phyloP scores from a whole-genome alignment of 441 rosid genomes.

The Theobroma grandiflorum region DNA sequence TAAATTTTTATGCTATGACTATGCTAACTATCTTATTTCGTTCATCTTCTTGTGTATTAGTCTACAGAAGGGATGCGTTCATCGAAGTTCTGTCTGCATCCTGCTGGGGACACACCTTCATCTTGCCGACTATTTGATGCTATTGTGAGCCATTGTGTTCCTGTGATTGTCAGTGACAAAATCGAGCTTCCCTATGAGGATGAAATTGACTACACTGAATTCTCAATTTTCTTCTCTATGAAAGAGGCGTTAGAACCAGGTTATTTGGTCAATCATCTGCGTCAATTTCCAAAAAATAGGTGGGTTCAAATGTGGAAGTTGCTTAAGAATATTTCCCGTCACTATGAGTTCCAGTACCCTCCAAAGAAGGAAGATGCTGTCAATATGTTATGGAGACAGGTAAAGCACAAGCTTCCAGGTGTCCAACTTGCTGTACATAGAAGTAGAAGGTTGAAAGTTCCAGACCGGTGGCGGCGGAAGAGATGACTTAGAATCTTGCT shows the following conservation, averaged over 20 bases:
- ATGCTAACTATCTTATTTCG: slow-evolving; percentile 12
- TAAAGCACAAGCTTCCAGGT: slow-evolving; percentile 74
- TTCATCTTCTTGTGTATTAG: slow-evolving; percentile 45
- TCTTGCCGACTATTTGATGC: slow-evolving; percentile 97
- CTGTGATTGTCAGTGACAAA: slow-evolving; percentile 83
- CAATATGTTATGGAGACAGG: slow-evolving; percentile 92
- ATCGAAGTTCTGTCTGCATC: slow-evolving; percentile 91
- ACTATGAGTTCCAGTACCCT: slow-evolving; percentile 86
- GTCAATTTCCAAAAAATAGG: slow-evolving; percentile 68
- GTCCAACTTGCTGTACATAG: slow-evolving; percentile 79
- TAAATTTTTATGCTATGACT: background rate
- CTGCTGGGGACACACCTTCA: slow-evolving; percentile 98
- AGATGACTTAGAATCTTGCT: slow-evolving; percentile 35
- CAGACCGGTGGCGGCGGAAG: slow-evolving; percentile 85
- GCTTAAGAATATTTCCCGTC: slow-evolving; percentile 80
- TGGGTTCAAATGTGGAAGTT: slow-evolving; percentile 85
- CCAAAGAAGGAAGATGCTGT: slow-evolving; percentile 83
- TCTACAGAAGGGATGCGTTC: slow-evolving; percentile 89
- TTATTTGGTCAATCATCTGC: slow-evolving; percentile 73
- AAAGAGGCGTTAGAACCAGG: slow-evolving; percentile 76
- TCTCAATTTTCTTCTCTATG: slow-evolving; percentile 82
- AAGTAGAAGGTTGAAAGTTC: slow-evolving; percentile 79
- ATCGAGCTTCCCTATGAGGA: slow-evolving; percentile 96
- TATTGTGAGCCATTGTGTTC: slow-evolving; percentile 91
- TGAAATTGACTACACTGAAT: slow-evolving; percentile 78